Base-by-base conservation (phyloP, 768 basidiomycete genomes). In the Mrakia blollopis region DNA sequence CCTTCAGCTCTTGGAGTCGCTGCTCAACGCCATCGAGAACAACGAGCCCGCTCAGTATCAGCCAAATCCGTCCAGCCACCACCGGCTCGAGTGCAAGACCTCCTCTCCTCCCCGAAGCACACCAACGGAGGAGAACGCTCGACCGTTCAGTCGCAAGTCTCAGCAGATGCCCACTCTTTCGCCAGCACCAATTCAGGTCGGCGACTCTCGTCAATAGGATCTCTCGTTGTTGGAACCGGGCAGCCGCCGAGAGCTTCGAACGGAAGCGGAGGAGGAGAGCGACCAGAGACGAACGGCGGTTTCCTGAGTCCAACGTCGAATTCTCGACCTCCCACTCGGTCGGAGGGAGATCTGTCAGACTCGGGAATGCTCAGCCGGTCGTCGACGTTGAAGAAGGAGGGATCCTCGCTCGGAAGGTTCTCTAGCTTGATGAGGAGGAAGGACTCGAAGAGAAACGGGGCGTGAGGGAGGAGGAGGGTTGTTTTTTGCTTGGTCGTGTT, bases 401-500 rank as follows among this genome's bases (percentile, higher is more conserved):
- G 65, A 2, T 21, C 28, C 23, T 65, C 63, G 0, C 3, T 68
- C 39, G 65, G 65, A 7, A 68, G 65, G 65, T 68, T 68, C 23
- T 35, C 35, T 35, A 68, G 65, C 25, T n/a, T 68, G 16, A 39
- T 68, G 65, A 68, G 65, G 65, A 68, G 65, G 39, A 68, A 68
- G 37, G 65, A 68, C 39, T 39, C 65, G 10, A 68, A 68, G 65
- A 25, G 37, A 21, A 68, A 37, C 14, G 65, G 65, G 5, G 35
- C 18, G 35, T 50, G 35, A 39, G 62, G 9, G 30, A 35, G 62
- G 30, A 18, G 28, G 61, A 32, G 14, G 61, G 30, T 35, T 62
- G 61, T 5, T 16, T 37, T 28, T 32, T 21, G 30, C 9, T 21
- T 16, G n/a, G n/a, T 63, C 21, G 11, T 14, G 30, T 30, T 63